Conservation (phyloP, 176 grass and related monocot species). For the Juncus inflexus region DNA sequence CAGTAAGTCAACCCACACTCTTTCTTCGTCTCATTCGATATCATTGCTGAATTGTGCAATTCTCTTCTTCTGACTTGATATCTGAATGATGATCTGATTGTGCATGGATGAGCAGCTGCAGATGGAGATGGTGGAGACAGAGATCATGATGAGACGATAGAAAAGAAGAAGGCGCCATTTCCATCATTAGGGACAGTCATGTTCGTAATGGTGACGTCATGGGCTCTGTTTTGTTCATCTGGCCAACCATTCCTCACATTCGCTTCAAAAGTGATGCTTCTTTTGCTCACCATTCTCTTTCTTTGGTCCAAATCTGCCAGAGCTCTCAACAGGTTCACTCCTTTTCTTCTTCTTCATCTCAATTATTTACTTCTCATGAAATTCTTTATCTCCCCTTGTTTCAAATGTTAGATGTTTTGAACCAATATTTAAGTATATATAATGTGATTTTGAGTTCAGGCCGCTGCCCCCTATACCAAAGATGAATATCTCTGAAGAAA, state of each 20-base stretch:
- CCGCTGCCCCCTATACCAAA: slow-evolving; percentile 37
- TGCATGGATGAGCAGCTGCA: slow-evolving; percentile 20
- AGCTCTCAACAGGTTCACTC: slow-evolving; percentile 35
- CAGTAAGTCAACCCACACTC: background rate
- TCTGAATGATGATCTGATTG: background rate
- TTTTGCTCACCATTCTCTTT: slow-evolving; percentile 56
- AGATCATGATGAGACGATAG: slow-evolving; percentile 45
- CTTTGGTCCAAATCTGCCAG: slow-evolving; percentile 45
- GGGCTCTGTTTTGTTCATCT: slow-evolving; percentile 36
- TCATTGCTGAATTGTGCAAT: background rate
- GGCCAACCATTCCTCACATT: slow-evolving; percentile 50
- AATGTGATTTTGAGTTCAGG: slow-evolving; percentile 30
- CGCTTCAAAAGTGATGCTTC: slow-evolving; percentile 44
- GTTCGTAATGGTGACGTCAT: slow-evolving; percentile 15
- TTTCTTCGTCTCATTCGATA: slow-evolving; percentile 5
- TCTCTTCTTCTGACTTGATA: background rate
- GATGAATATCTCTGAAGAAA: slow-evolving; percentile 43
- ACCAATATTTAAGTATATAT: too few species aligned
- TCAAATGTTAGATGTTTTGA: slow-evolving; percentile 11
- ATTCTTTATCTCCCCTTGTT: background rate
- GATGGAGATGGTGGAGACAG: slow-evolving; percentile 50
- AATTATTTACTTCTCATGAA: slow-evolving; percentile 7
- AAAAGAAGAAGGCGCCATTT: slow-evolving; percentile 47
- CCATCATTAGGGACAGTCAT: background rate
- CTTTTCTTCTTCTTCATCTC: slow-evolving; percentile 2